Evolutionary conservation across 768 basidiomycete genomes (phyloP), one percentile per base, ranked within the genome.

Genomic region (Termitomyces sp.): DNA sequence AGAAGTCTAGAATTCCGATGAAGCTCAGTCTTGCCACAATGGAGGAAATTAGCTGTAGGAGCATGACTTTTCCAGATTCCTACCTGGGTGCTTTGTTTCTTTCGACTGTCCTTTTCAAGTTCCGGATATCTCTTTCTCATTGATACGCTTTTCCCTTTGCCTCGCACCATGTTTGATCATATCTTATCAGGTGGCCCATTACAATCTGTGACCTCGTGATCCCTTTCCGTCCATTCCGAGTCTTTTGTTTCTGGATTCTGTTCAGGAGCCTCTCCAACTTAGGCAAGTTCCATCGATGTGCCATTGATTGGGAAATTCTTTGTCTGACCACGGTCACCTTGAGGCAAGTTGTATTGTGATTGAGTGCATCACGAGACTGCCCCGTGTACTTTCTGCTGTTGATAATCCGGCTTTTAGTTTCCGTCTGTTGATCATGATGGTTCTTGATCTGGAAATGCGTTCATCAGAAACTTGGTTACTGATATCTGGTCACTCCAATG

Each of bases 1-100:
- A 53, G 58, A 57, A 63, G 18, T 24, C 57, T 46, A 13, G 57
- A 41, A 62, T 39, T 51, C 30, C 18, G 27, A 54, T n/a, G 36
- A 36, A n/a, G 7, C 49, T 36, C 8, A 45, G 33, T 18, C 31
- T 45, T 46, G 30, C 24, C 33, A 50, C 49, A 7, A 48, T 46
- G 9, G 36, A 20, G 37, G 27, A 42, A 27, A n/a, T 41, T 41
- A 12, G 53, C 30, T 44, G 56, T 33, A 41, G 31, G 39, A 24
- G 34, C 45, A 51, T 47, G 44, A 36, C 48, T 44, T 16, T 27
- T 27, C 27, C 3, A 22, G 2, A 36, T 16, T 20, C 33, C 31
- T 24, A 36, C 15, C 31, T 34, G 36, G 30, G 30, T 55, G 45
- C 55, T 47, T 56, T 55, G 33, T 54, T 27, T 55, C 46, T 45